These are phyloP conservation scores for Magnolia kwangsiensis DNA, from an alignment of 164 flowering plant species.

Conservation along the genomic window DNA sequence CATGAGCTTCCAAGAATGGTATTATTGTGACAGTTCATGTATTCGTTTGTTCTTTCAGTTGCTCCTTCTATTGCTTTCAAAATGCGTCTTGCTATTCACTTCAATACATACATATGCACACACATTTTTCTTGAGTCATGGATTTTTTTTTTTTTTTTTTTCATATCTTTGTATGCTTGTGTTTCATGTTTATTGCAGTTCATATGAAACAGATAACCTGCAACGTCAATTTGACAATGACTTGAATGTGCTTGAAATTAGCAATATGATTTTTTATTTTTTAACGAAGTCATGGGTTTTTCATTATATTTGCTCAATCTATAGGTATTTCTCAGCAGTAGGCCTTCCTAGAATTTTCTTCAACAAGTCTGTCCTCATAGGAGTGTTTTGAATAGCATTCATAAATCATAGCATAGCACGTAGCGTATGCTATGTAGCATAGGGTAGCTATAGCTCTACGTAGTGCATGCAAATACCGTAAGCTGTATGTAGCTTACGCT, in stretches of 20 bases:
- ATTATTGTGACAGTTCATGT: background rate
- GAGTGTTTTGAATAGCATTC: too few species aligned
- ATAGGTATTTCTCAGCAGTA: background rate
- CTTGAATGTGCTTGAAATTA: background rate
- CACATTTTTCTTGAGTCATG: background rate
- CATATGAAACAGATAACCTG: background rate
- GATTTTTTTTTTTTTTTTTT: background rate
- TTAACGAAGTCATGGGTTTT: background rate
- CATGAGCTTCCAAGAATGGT: constrained; percentile 94
- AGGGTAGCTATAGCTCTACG: too few species aligned
- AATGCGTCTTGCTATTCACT: too few species aligned
- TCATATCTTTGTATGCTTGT: background rate
- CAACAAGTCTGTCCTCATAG: background rate
- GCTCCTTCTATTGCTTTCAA: background rate
- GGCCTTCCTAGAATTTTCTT: background rate
- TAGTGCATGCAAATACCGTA: too few species aligned
- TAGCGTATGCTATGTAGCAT: too few species aligned
- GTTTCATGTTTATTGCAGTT: background rate
- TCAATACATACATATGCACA: too few species aligned
- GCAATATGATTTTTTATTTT: background rate
- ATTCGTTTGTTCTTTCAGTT: background rate
- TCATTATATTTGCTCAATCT: background rate
- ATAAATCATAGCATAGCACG: too few species aligned
- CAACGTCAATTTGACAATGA: background rate
- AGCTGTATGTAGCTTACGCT: too few species aligned